Conservation (phyloP, 495 filamentous ascomycete species). For the Lindgomyces ingoldianus region DNA sequence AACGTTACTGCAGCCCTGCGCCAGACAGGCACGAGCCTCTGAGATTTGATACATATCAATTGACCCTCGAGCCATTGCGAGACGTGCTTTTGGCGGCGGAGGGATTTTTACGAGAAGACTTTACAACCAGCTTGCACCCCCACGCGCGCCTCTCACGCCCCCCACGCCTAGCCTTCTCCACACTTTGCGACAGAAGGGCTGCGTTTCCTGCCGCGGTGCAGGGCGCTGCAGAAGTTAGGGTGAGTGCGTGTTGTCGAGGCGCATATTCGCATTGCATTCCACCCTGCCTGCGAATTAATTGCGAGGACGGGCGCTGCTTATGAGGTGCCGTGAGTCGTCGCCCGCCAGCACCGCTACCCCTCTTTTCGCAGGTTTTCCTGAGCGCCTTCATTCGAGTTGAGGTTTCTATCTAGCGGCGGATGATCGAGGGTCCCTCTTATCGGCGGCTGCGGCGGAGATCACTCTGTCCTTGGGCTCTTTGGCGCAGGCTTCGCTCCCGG, state of each 20-base stretch:
- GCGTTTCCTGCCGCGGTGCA: conserved; percentile 3
- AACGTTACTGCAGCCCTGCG: background rate
- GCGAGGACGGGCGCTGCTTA: background rate
- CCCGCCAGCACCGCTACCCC: conserved; percentile 2
- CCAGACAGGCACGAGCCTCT: background rate
- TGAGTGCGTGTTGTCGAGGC: background rate
- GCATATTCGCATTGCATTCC: conserved; percentile 1
- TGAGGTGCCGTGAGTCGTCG: background rate
- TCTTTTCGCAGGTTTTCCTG: conserved; percentile 1
- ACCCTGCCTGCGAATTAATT: background rate
- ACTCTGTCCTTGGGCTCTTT: background rate
- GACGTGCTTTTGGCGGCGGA: background rate
- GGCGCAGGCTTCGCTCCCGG: background rate
- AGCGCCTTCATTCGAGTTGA: background rate
- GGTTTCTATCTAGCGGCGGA: background rate
- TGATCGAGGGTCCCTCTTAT: conserved; percentile 13
- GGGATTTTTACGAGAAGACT: background rate
- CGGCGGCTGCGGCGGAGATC: conserved; percentile 34
- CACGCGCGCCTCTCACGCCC: background rate
- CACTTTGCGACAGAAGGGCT: conserved; percentile 9
- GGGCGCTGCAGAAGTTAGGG: background rate
- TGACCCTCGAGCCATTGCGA: background rate
- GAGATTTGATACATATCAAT: background rate
- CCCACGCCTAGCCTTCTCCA: conserved; percentile 26
- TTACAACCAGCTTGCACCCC: background rate